Percentiles rank a stretch among this genome's conserved stretches.
Conservation (phyloP, 1,139 yeast species). For the Arxiozyma heterogenica region DNA sequence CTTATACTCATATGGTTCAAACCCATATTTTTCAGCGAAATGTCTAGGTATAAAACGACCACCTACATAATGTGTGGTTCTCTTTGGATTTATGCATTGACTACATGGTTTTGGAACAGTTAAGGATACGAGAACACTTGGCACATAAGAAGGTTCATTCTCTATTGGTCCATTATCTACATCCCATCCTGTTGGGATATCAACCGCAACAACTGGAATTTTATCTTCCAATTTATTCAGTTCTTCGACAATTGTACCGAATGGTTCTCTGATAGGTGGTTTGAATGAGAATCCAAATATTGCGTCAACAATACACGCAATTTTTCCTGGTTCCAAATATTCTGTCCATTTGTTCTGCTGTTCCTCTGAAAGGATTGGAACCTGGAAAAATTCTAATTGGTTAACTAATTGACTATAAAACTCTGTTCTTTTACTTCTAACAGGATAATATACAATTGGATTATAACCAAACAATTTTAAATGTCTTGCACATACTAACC, state of each 20-base stretch:
- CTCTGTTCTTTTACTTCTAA: conserved; percentile 37
- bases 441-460: conserved; percentile 66
- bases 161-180: conserved; percentile 71
- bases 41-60: conserved; percentile 68
- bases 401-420: conserved; percentile 34
- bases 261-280: conserved; percentile 82
- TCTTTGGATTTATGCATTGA: conserved; percentile 33
- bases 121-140: conserved; percentile 64
- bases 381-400: conserved; percentile 30
- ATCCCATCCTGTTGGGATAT: conserved; percentile 95
- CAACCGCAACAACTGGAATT: conserved; percentile 66
- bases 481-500: conserved; percentile 91
- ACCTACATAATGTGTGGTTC: conserved; percentile 62
- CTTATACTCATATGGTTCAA: conserved; percentile 49
- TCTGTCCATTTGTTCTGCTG: conserved; percentile 20
- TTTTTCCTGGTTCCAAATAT: conserved; percentile 20
- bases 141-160: conserved; percentile 39
- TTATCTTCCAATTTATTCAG: conserved; percentile 34
- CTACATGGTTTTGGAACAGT: conserved; percentile 95
- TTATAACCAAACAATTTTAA: conserved; percentile 67
- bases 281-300: conserved; percentile 88
- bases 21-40: conserved; percentile 65
- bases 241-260: conserved; percentile 46
- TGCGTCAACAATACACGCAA: conserved; percentile 55
- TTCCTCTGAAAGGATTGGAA: conserved; percentile 20